A percentile compares a stretch with the other conserved stretches of the same genome.
phyloP scores from a whole-genome alignment of 2,329 filamentous ascomycete species.

The Cercospora sp. region DNA sequence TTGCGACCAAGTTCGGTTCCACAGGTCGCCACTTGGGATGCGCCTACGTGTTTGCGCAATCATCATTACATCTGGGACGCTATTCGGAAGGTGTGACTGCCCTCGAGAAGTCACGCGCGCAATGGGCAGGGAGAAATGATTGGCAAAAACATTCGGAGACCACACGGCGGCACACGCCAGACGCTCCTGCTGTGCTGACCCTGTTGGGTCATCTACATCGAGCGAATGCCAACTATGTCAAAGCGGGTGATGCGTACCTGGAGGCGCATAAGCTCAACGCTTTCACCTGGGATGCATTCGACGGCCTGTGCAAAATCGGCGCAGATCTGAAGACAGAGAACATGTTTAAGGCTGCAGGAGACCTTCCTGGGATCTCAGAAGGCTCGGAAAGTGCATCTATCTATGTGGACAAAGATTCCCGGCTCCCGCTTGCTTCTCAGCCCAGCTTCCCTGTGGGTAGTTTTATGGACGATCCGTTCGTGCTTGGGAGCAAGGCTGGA shows the following conservation, averaged over 20 bases:
- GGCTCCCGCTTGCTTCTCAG: conserved; percentile 31
- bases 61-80: conserved; percentile 76
- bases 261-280: conserved; percentile 87
- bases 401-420: conserved; percentile 32
- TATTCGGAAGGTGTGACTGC: conserved; percentile 79
- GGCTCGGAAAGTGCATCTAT: conserved; percentile 29
- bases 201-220: conserved; percentile 85
- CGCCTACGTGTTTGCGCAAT: conserved; percentile 86
- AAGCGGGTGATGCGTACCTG: conserved; percentile 82
- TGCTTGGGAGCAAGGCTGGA: conserved; percentile 30
- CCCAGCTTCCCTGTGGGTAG: conserved; percentile 28
- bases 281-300: conserved; percentile 98
- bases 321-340: conserved; percentile 78
- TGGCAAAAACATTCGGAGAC: conserved; percentile 79
- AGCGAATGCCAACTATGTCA: conserved; percentile 75
- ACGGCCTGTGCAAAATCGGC: conserved; percentile 78
- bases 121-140: conserved; percentile 73
- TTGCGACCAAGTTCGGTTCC: conserved; percentile 69
- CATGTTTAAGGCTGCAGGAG: conserved; percentile 75
- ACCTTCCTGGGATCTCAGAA: conserved; percentile 53
- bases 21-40: conserved; percentile 80
- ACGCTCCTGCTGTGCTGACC: conserved; percentile 80
- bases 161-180: conserved; percentile 71
- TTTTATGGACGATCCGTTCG: conserved; percentile 47
- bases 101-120: conserved; percentile 75